These are phyloP conservation scores for Stramenopiles sp. DNA, from an alignment of 352 stramenopile genomes.

Conservation along the genomic window DNA sequence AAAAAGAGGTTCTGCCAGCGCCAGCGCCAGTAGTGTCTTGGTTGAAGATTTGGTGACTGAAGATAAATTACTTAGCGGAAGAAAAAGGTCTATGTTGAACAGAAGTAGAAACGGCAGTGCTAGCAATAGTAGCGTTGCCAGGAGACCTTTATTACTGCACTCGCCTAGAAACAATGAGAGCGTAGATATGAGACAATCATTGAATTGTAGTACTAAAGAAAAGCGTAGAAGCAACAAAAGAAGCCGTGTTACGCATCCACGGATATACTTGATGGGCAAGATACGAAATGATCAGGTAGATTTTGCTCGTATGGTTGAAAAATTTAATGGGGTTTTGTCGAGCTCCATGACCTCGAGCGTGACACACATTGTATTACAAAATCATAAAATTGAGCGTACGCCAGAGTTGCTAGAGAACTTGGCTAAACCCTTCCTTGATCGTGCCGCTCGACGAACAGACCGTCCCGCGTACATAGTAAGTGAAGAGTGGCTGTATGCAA, in stretches of 20 bases:
- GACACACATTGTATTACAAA: not conserved
- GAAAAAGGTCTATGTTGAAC: not conserved
- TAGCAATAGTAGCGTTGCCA: not conserved
- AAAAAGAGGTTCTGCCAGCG: not conserved
- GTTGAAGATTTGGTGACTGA: not conserved
- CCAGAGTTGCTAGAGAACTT: not conserved
- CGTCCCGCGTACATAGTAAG: not conserved
- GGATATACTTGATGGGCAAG: not conserved
- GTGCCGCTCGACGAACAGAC: not conserved
- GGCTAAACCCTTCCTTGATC: not conserved
- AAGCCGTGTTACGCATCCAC: not conserved
- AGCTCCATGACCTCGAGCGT: not conserved
- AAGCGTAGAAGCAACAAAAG: not conserved
- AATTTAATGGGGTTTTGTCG: not conserved
- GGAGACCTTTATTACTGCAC: not conserved
- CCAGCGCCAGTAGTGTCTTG: not conserved
- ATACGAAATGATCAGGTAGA: not conserved
- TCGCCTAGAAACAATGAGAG: not conserved
- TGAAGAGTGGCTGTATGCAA: not conserved
- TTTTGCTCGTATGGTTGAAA: not conserved
- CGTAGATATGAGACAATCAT: not conserved
- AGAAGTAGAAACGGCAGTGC: not conserved
- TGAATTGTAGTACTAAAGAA: not conserved
- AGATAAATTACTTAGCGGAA: no score
- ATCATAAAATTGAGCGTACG: not conserved